Evolutionary conservation across 192 early-diverging fungal genomes (phyloP), one percentile per base, ranked within the genome.

Genomic region (Paraglomus occultum): DNA sequence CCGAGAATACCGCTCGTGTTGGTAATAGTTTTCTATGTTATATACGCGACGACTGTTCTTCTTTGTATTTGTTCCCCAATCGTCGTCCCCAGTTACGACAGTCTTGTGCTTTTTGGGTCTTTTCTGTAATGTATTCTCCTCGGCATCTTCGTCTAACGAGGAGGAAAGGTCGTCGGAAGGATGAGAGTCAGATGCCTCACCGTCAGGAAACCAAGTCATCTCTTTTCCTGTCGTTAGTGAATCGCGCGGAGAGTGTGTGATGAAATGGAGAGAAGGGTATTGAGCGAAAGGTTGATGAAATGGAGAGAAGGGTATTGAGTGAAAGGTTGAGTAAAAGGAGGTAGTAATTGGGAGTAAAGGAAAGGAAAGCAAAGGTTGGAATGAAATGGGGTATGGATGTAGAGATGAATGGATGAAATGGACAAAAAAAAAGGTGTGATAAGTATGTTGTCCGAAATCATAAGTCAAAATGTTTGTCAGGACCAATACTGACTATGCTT

Each of bases 1-100:
- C 20, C 74, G 77, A 14, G 76, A 83, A 57, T 79, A 79, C 8
- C 76, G 71, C 20, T 70, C 63, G 38, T 43, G 44, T 51, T 42
- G 31, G 31, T 31, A 31, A 31, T 31, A 31, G 31, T 31, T 31
- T 22, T 48, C 6, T 11, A 42, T 39, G 31, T 53, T 51, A 18
- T 42, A 31, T 52, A 23, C 55, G 12, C 17, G 31, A 23, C 9
- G 14, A 58, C 55, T 14, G 6, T n/a, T 44, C 53, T 42, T 18
- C 22, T 8, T 31, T 31, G 31, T 31, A 31, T 31, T 31, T 2
- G 31, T 31, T 31, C 31, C 31, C 45, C 52, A 8, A n/a, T 39
- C 39, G 47, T 59, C 44, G 23, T 63, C 51, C 43, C 55, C 52
- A 53, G 57, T 52, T 5, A 52, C 50, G 11, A 50, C 48, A n/a